phyloP scores from a whole-genome alignment of 345 rosid genomes.

The Draba incana region DNA sequence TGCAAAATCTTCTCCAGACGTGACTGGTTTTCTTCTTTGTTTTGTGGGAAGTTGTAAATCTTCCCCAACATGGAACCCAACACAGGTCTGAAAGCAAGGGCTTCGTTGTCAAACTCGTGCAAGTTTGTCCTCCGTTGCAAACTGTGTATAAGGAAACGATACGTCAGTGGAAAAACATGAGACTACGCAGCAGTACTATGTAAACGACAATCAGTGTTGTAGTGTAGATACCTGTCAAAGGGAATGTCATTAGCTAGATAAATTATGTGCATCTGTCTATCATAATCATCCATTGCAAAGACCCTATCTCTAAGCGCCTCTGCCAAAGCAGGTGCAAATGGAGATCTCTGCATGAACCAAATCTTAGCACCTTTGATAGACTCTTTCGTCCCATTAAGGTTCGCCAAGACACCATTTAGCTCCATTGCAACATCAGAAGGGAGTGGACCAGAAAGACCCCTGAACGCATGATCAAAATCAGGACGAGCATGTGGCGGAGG shows the following conservation, averaged over 20 bases:
- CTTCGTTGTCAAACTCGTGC: slow-evolving; percentile 84
- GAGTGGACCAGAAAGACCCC: slow-evolving; percentile 82
- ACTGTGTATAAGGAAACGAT: slow-evolving; percentile 51
- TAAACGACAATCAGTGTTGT: slow-evolving; percentile 1
- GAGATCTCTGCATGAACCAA: slow-evolving; percentile 99
- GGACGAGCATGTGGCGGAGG: slow-evolving; percentile 55
- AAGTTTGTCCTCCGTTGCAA: slow-evolving; percentile 84
- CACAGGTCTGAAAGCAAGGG: slow-evolving; percentile 88
- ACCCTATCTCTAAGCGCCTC: slow-evolving; percentile 90
- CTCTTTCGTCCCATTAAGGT: slow-evolving; percentile 95
- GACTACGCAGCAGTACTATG: not conserved
- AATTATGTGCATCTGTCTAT: slow-evolving; percentile 89
- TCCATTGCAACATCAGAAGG: slow-evolving; percentile 90
- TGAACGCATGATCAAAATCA: slow-evolving; percentile 78
- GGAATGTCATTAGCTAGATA: slow-evolving; percentile 97
- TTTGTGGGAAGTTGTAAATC: slow-evolving; percentile 80
- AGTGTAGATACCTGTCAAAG: slow-evolving; percentile 74
- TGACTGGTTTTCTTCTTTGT: slow-evolving; percentile 84
- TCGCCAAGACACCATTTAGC: slow-evolving; percentile 68
- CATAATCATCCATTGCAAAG: slow-evolving; percentile 81
- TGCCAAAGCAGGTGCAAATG: slow-evolving; percentile 93
- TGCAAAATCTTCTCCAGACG: slow-evolving; percentile 89
- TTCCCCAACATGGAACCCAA: slow-evolving; percentile 92
- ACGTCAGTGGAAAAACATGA: not conserved
- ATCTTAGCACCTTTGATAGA: slow-evolving; percentile 94